Conservation (phyloP, 2,329 filamentous ascomycete species). For the Corynespora cassiicola region DNA sequence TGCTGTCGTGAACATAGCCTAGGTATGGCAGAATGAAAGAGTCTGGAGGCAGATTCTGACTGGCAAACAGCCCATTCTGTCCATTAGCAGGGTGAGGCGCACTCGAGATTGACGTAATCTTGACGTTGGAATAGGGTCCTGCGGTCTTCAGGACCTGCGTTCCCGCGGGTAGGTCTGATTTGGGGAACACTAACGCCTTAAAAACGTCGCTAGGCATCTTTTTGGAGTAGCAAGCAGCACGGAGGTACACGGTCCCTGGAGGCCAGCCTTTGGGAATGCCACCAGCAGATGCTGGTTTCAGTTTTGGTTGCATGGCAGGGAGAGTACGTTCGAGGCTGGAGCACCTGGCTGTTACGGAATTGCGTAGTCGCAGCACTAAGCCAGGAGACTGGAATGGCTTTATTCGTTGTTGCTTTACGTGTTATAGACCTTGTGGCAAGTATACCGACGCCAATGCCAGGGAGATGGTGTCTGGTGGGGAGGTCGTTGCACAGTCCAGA, state of each 20-base stretch:
- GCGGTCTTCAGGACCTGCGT: slow-evolving; percentile 18
- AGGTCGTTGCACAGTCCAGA: too few relatives aligned
- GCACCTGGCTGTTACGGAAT: too few relatives aligned
- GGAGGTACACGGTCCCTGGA: slow-evolving; percentile 30
- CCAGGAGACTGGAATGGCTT: too few relatives aligned
- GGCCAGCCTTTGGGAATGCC: slow-evolving; percentile 41
- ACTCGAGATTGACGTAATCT: slow-evolving; percentile 49
- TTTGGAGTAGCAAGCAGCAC: slow-evolving; percentile 38
- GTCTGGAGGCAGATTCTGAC: slow-evolving; percentile 50
- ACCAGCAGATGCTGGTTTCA: too few relatives aligned
- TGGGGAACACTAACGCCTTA: slow-evolving; percentile 25
- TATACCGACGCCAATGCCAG: too few relatives aligned
- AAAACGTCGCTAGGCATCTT: slow-evolving; percentile 29
- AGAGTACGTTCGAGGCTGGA: too few relatives aligned
- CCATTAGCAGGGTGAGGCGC: slow-evolving; percentile 55
- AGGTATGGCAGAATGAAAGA: slow-evolving; percentile 58
- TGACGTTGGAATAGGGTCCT: slow-evolving; percentile 46
- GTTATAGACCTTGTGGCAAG: too few relatives aligned
- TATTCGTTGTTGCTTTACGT: too few relatives aligned
- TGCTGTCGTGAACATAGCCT: slow-evolving; percentile 55
- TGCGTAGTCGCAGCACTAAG: too few relatives aligned
- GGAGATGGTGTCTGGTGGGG: too few relatives aligned
- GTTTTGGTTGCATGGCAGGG: too few relatives aligned
- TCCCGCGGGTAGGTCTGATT: slow-evolving; percentile 19
- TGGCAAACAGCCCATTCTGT: slow-evolving; percentile 58